Base-by-base conservation (phyloP, 345 rosid genomes). In the Hypericum androsaemum region DNA sequence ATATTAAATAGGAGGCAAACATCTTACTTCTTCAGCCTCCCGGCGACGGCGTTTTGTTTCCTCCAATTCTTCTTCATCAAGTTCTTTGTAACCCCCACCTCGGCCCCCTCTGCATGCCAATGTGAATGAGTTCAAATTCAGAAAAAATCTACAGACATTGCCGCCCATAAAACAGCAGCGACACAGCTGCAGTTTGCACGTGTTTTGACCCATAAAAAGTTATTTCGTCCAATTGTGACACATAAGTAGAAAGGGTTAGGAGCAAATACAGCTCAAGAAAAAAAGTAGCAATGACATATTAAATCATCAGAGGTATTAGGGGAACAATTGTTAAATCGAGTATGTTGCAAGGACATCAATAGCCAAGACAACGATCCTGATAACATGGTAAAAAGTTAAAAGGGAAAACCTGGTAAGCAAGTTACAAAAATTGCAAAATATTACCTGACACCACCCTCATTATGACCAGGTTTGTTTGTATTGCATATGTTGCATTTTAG, bases 41-140 rank as follows among this genome's bases (percentile, higher is more conserved):
- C 77, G 82, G 43, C 97, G 76, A 9, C 97, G 84, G 36, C 99
- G 70, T 70, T 66, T 88, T 6, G 97, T 92, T 82, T 92, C 99
- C 72, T 92, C 99, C 54, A 92, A 43, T 63, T 92, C 99, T 74
- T 92, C 95, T 79, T 92, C 97, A 69, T 92, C 98, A 56, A 88
- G 82, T 73, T 92, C 99, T 63, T 92, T 92, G 70, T 92, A 92
- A 54, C 99, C 99, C 66, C 97, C 99, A 63, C 71, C 99, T 48
- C 97, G 89, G 57, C 99, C 99, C 68, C 99, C 99, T 72, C 99
- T 92, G 63, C 60, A 8, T 48, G 69, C 36, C 45, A 37, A 50
- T 45, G 44, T 10, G 53, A 36, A 58, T 39, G 47, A 39, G 50
- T 42, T 22, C 56, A n/a, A 17, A 6, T 39, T 59, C 28, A 46